Evolutionary conservation across 805 yeast species (phyloP).

Genomic region (Saccharomycopsis schoenii): DNA sequence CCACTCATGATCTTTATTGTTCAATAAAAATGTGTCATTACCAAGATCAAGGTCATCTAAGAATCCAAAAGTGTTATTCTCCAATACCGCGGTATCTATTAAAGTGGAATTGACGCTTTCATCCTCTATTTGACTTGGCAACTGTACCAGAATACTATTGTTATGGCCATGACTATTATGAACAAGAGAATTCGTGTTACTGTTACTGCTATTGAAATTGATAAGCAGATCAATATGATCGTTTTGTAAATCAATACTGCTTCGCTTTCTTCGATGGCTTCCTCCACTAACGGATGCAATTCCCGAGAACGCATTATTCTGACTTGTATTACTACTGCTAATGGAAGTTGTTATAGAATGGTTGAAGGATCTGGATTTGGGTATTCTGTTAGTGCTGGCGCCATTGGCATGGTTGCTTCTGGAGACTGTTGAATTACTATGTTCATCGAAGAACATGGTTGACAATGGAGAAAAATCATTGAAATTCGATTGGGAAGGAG

Average conservation of each 20-base stretch:
- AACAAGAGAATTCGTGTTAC: neutral
- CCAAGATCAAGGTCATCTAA: slow-evolving; percentile 1
- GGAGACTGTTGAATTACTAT: neutral
- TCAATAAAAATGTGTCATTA: neutral
- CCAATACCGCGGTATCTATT: neutral
- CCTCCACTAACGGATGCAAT: neutral
- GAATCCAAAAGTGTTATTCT: neutral
- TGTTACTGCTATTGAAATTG: neutral
- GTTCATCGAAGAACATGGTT: neutral
- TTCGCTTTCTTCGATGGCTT: neutral
- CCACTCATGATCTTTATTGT: neutral
- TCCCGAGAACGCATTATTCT: neutral
- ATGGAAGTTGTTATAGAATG: neutral
- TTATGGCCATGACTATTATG: neutral
- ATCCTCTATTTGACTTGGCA: neutral
- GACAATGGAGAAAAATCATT: neutral
- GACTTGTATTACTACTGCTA: neutral
- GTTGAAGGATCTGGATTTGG: neutral
- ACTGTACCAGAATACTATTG: neutral
- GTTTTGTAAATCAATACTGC: neutral
- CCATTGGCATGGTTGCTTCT: neutral
- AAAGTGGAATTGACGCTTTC: neutral
- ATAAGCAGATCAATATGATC: neutral
- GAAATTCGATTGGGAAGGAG: slow-evolving; percentile 5
- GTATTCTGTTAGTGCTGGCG: neutral